Base-by-base conservation (phyloP, 768 basidiomycete genomes). In the Crassisporium funariophilum region DNA sequence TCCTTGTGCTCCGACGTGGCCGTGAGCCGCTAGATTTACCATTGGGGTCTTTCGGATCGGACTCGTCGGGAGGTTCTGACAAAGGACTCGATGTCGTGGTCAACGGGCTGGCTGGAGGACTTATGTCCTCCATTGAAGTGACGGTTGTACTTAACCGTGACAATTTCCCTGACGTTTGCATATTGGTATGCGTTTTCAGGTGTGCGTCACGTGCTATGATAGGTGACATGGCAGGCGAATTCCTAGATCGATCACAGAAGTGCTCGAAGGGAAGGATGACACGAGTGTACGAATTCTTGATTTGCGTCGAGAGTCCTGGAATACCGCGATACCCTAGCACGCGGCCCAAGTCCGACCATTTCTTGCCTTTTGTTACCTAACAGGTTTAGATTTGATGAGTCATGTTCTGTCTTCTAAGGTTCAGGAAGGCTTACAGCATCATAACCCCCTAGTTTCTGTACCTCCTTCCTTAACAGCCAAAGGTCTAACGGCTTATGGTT, bases 221-320 rank as follows among this genome's bases (percentile, higher is more conserved):
- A 7, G 77, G 73, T 46, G 71, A 72, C 47, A 74, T 67, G 39
- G 69, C 60, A 19, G 86, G 81, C 22, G 83, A 84, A 57, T 81
- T 84, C 49, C 82, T 79, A 35, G 84, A 88, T 39, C 84, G 80
- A 38, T 86, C 81, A 47, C 83, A 86, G 64, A 92, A 98, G 58
- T 90, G 82, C 60, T 98, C 95, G 59, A 92, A 99, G n/a, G 97
- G 97, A 35, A 93, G 79, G 56, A 99, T 90, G 61, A 99, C 90
- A 44, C 88, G 83, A 47, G 78, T 78, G 67, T 95, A 99, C 4
- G 94, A 91, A 57, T 82, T 85, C 72, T 91, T 91, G 65, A 98
- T 82, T 61, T 94, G 88, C 1, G 87, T 85, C 12, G 88, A 88
- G 49, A 95, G 78, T 40, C 89, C 88, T 24, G 85, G 86, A 29